Base-by-base conservation (phyloP, 2,329 filamentous ascomycete genomes). In the Hansfordia pulvinata region DNA sequence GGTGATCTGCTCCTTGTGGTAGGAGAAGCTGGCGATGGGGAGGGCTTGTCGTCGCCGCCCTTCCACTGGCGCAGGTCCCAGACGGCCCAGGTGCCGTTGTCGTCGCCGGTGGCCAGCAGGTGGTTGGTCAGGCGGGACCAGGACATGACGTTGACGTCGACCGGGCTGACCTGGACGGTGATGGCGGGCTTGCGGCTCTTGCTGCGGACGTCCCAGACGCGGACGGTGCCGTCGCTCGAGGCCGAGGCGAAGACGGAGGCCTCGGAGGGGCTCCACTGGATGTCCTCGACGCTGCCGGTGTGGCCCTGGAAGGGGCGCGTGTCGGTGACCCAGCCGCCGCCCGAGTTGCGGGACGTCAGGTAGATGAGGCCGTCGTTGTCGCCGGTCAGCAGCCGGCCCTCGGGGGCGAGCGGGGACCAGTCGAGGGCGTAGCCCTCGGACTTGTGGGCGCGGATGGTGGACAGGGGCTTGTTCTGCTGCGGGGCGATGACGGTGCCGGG, bases 1-100 rank as follows among this genome's bases (percentile, higher is more conserved):
- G 6, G 90, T 98, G 43, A 98, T 84, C 42, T 93, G 90, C 54
- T 94, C 84, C 54, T 84, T 88, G 65, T 98, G 86, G 63, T 93
- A 96, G 45, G 75, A 68, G 58, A 96, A 98, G 42, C 78, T 80
- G 4, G 90, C 90, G n/a, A 96, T 81, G 1, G 81, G 25, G 76
- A 76, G 5, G 80, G 77, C 57, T 64, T 69, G 40, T 65, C 49
- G 30, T 50, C 52, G 36, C 59, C 62, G 3, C 75, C 74, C 60
- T 93, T 94, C 88, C 88, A 96, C 53, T 92, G 80, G 28, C 90
- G 72, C 44, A 98, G 60, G 52, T 98, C 90, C 90, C 90, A 98
- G 14, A 96, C 86, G 2, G 70, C 85, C 84, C 88, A 96, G 28
- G 78, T 75, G 19, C 90, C 90, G 47, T 94, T 84, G 46, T 98